Conservation (phyloP, 176 grass and related monocot species). For the Triticum timopheevii region DNA sequence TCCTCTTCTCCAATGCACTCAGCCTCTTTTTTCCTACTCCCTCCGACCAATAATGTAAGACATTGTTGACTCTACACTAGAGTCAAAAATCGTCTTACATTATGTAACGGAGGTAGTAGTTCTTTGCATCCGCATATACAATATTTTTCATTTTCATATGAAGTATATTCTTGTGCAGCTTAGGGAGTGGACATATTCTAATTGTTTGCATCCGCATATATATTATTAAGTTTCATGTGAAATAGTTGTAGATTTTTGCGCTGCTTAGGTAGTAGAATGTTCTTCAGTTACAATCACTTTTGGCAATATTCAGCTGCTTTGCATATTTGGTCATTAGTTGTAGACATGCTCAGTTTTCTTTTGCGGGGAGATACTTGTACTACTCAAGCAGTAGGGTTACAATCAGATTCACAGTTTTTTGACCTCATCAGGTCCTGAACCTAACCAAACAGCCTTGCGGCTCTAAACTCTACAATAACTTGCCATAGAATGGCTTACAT, state of each 20-base stretch:
- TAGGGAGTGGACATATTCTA: conserved; percentile 13
- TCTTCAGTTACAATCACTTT: conserved; percentile 13
- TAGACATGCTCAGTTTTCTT: too few relatives aligned
- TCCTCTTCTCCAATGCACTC: not conserved
- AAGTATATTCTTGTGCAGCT: conserved; percentile 17
- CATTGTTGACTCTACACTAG: too few relatives aligned
- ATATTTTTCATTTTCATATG: not conserved
- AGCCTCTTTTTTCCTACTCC: not conserved
- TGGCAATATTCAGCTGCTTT: not conserved
- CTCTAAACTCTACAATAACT: too few relatives aligned
- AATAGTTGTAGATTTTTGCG: conserved; percentile 15
- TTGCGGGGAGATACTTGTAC: too few relatives aligned
- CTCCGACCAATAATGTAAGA: too few relatives aligned
- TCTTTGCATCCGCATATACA: not conserved
- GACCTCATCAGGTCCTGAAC: too few relatives aligned
- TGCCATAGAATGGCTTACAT: too few relatives aligned
- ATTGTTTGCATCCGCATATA: not conserved
- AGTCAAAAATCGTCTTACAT: too few relatives aligned
- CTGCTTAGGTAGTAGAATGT: not conserved
- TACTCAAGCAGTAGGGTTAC: too few relatives aligned
- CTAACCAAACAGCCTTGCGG: too few relatives aligned
- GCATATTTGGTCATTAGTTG: too few relatives aligned
- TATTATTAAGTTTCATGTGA: not conserved
- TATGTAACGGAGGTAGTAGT: not conserved
- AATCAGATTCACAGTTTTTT: too few relatives aligned